phyloP scores from a whole-genome alignment of 106 monocot species.

The Iris macrosiphon region DNA sequence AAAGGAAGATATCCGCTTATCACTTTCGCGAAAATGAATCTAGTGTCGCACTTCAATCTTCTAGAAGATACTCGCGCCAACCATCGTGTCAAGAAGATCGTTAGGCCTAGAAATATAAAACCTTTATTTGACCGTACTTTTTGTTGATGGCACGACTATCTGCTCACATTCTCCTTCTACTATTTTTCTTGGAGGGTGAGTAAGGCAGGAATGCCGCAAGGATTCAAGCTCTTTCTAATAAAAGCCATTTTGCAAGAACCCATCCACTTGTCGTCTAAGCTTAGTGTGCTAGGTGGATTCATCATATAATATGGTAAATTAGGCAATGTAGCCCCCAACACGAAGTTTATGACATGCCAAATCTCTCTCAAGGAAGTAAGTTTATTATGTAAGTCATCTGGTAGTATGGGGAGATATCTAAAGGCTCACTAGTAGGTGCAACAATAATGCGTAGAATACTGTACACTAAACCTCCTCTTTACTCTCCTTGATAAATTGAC shows the following conservation, averaged over 20 bases:
- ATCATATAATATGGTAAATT: conserved; percentile 5
- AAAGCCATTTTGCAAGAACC: background rate
- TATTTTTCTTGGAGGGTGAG: background rate
- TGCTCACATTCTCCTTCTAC: background rate
- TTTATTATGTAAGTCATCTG: too few relatives aligned
- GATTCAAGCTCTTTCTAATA: background rate
- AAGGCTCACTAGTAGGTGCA: too few relatives aligned
- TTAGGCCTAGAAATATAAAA: background rate
- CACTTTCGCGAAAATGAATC: background rate
- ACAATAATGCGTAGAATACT: too few relatives aligned
- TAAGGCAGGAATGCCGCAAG: background rate
- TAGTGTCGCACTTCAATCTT: conserved; percentile 2
- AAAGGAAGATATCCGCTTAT: conserved; percentile 3
- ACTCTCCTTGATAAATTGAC: too few relatives aligned
- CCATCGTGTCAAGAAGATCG: background rate
- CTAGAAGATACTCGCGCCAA: background rate
- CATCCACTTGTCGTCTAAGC: background rate
- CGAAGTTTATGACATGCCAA: background rate
- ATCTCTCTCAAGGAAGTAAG: background rate
- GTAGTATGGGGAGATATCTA: too few relatives aligned
- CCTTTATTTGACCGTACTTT: background rate
- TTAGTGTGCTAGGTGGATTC: background rate
- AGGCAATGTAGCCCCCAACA: background rate
- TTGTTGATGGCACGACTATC: background rate
- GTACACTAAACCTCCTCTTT: too few relatives aligned